Evolutionary conservation across 169 alveolate species (phyloP).

Genomic region (Eimeria brunetti): DNA sequence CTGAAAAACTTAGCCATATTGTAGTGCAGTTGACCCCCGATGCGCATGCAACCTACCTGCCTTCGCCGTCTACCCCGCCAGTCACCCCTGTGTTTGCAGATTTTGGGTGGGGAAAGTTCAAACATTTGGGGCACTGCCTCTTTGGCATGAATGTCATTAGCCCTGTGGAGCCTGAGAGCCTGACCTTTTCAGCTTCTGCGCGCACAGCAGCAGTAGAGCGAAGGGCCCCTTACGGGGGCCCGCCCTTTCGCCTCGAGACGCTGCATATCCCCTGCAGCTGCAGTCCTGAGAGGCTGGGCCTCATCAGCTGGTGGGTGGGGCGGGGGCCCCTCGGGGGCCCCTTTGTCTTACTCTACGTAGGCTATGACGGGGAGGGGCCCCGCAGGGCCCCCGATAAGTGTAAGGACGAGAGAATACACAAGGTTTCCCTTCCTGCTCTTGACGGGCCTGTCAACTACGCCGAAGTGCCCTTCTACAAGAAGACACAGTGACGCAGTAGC

Average conservation of each 20-base stretch:
- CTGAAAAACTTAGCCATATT: not conserved
- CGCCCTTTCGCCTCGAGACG: not conserved
- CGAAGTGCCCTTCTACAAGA: not conserved
- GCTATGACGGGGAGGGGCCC: conserved; percentile 14
- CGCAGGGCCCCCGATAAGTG: not conserved
- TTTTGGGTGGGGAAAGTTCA: not conserved
- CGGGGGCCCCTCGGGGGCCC: not conserved
- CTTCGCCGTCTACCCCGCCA: not conserved
- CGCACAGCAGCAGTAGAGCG: conserved; percentile 6
- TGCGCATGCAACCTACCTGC: not conserved
- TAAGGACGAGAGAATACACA: not conserved
- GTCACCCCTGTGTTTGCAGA: not conserved
- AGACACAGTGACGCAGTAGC: not conserved
- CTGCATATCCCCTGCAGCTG: conserved; percentile 14
- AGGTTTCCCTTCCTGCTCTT: not conserved
- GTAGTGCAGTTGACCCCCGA: conserved; percentile 5
- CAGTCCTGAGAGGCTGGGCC: conserved; percentile 5
- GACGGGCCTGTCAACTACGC: not conserved
- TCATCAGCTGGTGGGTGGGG: conserved; percentile 45
- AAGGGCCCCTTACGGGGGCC: not conserved
- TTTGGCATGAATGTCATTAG: not conserved
- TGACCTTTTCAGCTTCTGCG: conserved; percentile 4
- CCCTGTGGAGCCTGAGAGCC: not conserved
- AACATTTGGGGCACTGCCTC: not conserved
- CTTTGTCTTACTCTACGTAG: conserved; percentile 3